Evolutionary conservation across 1,284 basidiomycete species (phyloP).

Genomic region (Salmacisia buchloeana): DNA sequence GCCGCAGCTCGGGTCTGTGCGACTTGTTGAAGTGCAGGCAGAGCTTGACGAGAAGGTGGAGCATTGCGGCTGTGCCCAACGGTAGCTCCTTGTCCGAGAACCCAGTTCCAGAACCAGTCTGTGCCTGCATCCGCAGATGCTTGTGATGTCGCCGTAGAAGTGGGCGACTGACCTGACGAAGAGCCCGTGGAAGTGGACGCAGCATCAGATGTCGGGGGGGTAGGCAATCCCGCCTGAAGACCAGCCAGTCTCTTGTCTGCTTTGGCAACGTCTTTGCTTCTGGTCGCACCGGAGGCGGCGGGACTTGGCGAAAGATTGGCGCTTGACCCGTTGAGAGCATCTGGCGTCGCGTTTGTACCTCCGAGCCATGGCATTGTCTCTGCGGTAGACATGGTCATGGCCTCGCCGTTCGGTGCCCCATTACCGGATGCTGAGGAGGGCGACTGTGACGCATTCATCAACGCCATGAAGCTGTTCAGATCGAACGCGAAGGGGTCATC

Average conservation of each 20-base stretch:
- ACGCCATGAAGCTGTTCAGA: background rate
- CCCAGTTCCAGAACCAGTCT: conserved; percentile 6
- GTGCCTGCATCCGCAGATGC: background rate
- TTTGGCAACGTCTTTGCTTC: too few species aligned
- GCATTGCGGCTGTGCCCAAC: background rate
- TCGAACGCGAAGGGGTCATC: background rate
- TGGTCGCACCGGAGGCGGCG: too few species aligned
- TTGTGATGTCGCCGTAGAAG: background rate
- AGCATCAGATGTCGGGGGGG: background rate
- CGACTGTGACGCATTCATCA: background rate
- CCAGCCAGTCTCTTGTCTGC: background rate
- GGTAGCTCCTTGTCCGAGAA: background rate
- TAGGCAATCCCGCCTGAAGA: background rate
- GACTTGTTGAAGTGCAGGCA: background rate
- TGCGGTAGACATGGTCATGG: too few species aligned
- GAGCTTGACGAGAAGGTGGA: background rate
- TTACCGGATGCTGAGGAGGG: background rate
- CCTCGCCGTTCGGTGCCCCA: background rate
- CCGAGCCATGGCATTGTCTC: too few species aligned
- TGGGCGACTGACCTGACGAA: background rate
- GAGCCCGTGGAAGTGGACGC: conserved; percentile 2
- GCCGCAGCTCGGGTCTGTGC: background rate
- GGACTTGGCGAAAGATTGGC: too few species aligned
- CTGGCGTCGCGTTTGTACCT: too few species aligned
- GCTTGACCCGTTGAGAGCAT: background rate